Base-by-base conservation (phyloP, 176 grass and related monocot species). In the Cenchrus fungigraminus region DNA sequence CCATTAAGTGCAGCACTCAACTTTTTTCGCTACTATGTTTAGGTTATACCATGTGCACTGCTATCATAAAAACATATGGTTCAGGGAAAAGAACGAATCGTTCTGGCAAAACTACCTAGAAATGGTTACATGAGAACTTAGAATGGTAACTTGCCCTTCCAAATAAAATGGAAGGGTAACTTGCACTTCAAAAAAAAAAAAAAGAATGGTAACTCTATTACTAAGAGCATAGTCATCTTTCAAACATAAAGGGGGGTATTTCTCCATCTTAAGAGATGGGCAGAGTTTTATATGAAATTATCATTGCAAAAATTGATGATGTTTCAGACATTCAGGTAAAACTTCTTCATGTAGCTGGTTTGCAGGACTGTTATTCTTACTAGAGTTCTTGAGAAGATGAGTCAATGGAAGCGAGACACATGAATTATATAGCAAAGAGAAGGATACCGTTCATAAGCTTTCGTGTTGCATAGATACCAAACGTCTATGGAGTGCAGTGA, bases 221-320 rank as follows among this genome's bases (percentile, higher is more conserved):
- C 42, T 68, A 75, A 74, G 78, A 82, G 51, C 52, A 43, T 46
- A 50, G 31, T 60, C 54, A 19, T 82, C 44, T 19, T 68, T 58
- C 10, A 71, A 17, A 47, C 4, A 57, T 28, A 29, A 82, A 16
- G 74, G 34, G 5, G 20, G 6, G 60, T n/a, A 68, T 25, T 73
- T 71, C 46, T 70, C n/a, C 45, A 58, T 62, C 15, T 78, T 80
- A 79, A 32, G 71, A 79, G 15, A 71, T 55, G 22, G 46, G 79
- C 60, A 5, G 28, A 63, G 54, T 71, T 83, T 45, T 65, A 34
- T n/a, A 78, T 77, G n/a, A 59, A 82, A 71, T 82, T 17, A 40
- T 59, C 10, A 43, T 25, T 57, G 52, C 73, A 57, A 20, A 56
- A 57, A 20, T 6, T 37, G 51, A 12, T 6, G 73, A 75, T 40